Evolutionary conservation across 148 eudicot genomes (phyloP).

Genomic region (Rhododendron simsii): DNA sequence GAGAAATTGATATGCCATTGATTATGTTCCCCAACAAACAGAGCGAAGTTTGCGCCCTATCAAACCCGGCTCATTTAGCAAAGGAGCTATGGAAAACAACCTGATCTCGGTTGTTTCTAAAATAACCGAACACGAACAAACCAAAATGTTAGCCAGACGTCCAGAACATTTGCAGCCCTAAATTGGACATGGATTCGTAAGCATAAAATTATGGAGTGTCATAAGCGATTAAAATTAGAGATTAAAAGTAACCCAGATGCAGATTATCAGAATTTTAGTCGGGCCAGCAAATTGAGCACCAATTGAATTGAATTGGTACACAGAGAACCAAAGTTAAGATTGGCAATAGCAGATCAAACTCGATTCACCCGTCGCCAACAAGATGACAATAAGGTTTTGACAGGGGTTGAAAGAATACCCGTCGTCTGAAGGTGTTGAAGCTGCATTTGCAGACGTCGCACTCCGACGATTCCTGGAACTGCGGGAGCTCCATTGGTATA

Average conservation of each 20-base stretch:
- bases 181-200: neutral
- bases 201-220: neutral
- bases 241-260: neutral
- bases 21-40: neutral
- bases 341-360: neutral
- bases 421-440: constrained; percentile 82
- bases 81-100: neutral
- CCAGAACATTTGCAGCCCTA: neutral
- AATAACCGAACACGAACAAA: neutral
- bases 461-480: constrained; percentile 70
- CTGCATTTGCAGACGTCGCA: constrained; percentile 95
- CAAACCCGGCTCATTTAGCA: neutral
- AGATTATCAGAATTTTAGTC: neutral
- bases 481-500: constrained; percentile 58
- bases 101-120: neutral
- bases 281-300: neutral
- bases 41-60: no score
- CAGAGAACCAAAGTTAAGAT: neutral
- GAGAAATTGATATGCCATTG: neutral
- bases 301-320: neutral
- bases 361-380: neutral
- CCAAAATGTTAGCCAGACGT: neutral
- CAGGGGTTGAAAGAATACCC: constrained; percentile 35
- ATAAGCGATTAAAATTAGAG: neutral
- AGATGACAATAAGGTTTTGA: neutral